A percentile compares a stretch with the other conserved stretches of the same genome.
Evolutionary conservation across 345 rosid species (phyloP).

Genomic region (Hibiscus syriacus): DNA sequence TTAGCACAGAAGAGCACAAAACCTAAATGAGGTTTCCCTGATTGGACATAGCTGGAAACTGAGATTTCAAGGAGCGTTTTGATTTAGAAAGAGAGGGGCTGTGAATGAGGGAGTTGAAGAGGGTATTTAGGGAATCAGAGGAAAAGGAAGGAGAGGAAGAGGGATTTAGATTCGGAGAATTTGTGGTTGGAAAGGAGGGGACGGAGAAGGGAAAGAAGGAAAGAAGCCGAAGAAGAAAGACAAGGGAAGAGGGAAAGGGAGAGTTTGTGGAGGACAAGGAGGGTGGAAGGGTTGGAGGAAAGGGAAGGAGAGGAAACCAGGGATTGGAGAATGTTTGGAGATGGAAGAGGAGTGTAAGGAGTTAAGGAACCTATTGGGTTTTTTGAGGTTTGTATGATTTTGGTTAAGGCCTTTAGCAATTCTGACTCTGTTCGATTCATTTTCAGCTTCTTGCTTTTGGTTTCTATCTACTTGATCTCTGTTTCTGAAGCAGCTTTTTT

Average conservation of each 20-base stretch:
- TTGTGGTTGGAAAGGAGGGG: conserved; percentile 44
- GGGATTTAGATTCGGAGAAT: conserved; percentile 60
- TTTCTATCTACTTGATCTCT: too few species aligned
- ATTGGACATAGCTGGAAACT: conserved; percentile 49
- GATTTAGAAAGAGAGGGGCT: conserved; percentile 29
- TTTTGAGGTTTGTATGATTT: conserved; percentile 30
- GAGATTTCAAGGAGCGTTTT: conserved; percentile 48
- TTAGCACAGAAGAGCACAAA: conserved; percentile 55
- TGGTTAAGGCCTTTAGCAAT: conserved; percentile 31
- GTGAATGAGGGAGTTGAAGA: conserved; percentile 41
- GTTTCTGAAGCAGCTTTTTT: not conserved
- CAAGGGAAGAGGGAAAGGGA: conserved; percentile 35
- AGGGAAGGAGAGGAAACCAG: conserved; percentile 46
- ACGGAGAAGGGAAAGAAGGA: conserved; percentile 54
- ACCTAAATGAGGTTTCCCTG: conserved; percentile 59
- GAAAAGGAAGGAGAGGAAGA: conserved; percentile 52
- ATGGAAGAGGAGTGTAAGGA: conserved; percentile 37
- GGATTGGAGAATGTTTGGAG: conserved; percentile 43
- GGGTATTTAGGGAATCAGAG: conserved; percentile 32
- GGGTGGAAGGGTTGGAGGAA: conserved; percentile 34
- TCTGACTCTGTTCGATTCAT: conserved; percentile 20
- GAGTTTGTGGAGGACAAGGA: conserved; percentile 56
- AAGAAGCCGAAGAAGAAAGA: conserved; percentile 29
- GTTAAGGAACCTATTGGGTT: conserved; percentile 36
- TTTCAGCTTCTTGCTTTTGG: too few species aligned